Evolutionary conservation across 2,329 filamentous ascomycete species (phyloP).

Genomic region (Talaromyces sp.): DNA sequence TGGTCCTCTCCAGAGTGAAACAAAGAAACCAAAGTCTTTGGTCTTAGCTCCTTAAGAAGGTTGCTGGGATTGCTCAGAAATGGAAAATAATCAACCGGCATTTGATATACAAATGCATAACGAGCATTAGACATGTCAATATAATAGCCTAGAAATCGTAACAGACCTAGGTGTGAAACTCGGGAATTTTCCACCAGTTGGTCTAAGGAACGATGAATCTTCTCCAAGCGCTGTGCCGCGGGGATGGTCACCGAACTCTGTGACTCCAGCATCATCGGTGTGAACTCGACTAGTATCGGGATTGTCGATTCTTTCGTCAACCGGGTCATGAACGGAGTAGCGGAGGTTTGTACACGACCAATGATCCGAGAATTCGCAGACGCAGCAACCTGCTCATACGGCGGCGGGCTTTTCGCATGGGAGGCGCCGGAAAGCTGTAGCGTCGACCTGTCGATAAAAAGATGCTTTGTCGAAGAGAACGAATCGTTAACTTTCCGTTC

Average conservation of each 20-base stretch:
- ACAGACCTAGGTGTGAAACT: slow-evolving; percentile 42
- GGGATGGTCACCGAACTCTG: slow-evolving; percentile 32
- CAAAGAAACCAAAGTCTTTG: slow-evolving; percentile 44
- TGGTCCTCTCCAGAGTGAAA: slow-evolving; percentile 45
- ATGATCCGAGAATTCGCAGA: slow-evolving; percentile 44
- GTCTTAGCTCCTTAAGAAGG: slow-evolving; percentile 37
- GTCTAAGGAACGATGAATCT: slow-evolving; percentile 40
- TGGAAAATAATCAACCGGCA: slow-evolving; percentile 52
- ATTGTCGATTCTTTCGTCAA: slow-evolving; percentile 38
- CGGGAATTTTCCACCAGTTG: slow-evolving; percentile 43
- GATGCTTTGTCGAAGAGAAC: slow-evolving; percentile 31
- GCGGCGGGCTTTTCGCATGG: slow-evolving; percentile 43
- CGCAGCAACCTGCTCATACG: slow-evolving; percentile 44
- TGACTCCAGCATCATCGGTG: slow-evolving; percentile 41
- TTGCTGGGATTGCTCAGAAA: slow-evolving; percentile 43
- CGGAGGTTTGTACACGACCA: slow-evolving; percentile 41
- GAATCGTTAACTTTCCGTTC: slow-evolving; percentile 27
- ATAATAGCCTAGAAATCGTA: slow-evolving; percentile 52
- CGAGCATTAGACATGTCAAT: slow-evolving; percentile 58
- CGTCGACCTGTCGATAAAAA: slow-evolving; percentile 42
- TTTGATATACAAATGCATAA: slow-evolving; percentile 61
- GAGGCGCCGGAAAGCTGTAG: slow-evolving; percentile 40
- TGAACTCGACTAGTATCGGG: slow-evolving; percentile 44
- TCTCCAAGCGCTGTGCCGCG: slow-evolving; percentile 34
- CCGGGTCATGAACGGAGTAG: slow-evolving; percentile 33